Conservation (phyloP, 2,329 filamentous ascomycete genomes). For the Nannizziopsis arthrosporioides region DNA sequence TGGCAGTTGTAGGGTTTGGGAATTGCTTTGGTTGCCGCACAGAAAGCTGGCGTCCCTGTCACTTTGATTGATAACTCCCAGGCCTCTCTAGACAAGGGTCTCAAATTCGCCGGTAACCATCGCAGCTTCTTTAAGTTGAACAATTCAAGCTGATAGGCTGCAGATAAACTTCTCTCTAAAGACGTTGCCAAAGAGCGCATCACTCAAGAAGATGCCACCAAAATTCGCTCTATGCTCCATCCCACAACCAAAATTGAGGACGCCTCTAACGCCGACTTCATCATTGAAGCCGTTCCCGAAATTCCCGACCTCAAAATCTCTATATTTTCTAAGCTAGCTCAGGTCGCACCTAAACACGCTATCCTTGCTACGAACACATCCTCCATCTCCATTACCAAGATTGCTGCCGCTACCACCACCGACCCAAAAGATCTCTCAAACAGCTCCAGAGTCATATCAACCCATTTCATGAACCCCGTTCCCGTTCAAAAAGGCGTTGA, state of each 20-base stretch:
- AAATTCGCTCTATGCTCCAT: slow-evolving; percentile 56
- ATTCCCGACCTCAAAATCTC: slow-evolving; percentile 75
- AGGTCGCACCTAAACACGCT: slow-evolving; percentile 70
- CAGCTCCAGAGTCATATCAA: slow-evolving; percentile 80
- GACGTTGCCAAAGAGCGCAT: slow-evolving; percentile 81
- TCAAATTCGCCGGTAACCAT: slow-evolving; percentile 68
- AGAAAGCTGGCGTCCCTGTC: slow-evolving; percentile 71
- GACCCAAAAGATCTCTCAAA: slow-evolving; percentile 70
- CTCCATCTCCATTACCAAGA: slow-evolving; percentile 95
- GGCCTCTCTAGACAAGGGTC: slow-evolving; percentile 72
- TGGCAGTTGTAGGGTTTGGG: slow-evolving; percentile 60
- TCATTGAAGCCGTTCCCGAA: slow-evolving; percentile 95
- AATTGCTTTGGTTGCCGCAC: slow-evolving; percentile 86
- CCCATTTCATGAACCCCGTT: slow-evolving; percentile 99
- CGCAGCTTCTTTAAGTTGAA: neutral
- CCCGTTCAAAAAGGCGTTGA: slow-evolving; percentile 95
- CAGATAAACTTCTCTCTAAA: slow-evolving; percentile 85
- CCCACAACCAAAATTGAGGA: slow-evolving; percentile 63
- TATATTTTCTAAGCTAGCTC: slow-evolving; percentile 73
- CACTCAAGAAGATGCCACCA: slow-evolving; percentile 67
- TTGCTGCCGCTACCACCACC: slow-evolving; percentile 71
- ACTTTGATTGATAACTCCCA: slow-evolving; percentile 75
- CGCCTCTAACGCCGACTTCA: slow-evolving; percentile 77
- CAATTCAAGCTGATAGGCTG: neutral
- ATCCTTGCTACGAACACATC: slow-evolving; percentile 96